A percentile compares a stretch with the other conserved stretches of the same genome.
Conservation (phyloP, 2,329 filamentous ascomycete genomes). For the Clarireedia homoeocarpa region DNA sequence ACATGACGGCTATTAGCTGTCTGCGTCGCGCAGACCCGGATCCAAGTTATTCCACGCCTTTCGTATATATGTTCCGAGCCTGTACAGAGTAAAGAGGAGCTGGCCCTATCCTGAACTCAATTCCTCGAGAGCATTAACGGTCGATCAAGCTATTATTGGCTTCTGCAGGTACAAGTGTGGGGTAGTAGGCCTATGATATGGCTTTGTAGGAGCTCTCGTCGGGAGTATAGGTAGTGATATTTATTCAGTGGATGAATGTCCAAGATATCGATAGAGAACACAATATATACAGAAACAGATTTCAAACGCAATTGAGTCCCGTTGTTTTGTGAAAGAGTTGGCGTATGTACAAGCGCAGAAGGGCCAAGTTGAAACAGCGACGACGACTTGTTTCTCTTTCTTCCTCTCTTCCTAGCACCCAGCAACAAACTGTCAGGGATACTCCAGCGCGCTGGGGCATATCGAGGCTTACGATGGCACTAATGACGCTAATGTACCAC, state of each 20-base stretch:
- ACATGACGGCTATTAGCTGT: conserved; percentile 3
- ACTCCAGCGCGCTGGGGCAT: not conserved
- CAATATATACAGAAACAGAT: not conserved
- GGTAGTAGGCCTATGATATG: conserved; percentile 13
- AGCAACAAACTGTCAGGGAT: not conserved
- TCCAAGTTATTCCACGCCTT: not conserved
- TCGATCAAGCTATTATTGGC: not conserved
- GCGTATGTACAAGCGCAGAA: too few species aligned
- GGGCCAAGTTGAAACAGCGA: not conserved
- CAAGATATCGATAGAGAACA: not conserved
- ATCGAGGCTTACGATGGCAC: not conserved
- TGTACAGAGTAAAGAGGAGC: not conserved
- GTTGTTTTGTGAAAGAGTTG: too few species aligned
- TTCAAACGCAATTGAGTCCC: too few species aligned
- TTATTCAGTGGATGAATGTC: not conserved
- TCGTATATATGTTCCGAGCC: not conserved
- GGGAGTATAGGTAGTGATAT: not conserved
- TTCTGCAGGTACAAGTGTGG: conserved; percentile 19
- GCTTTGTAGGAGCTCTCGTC: not conserved
- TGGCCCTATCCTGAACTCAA: too few species aligned
- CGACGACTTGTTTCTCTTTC: not conserved
- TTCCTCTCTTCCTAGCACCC: not conserved
- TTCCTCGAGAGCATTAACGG: not conserved
- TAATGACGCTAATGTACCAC: not conserved
- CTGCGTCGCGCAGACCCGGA: not conserved